phyloP scores from a whole-genome alignment of 331 rosid species.

The Quercus tomentella region DNA sequence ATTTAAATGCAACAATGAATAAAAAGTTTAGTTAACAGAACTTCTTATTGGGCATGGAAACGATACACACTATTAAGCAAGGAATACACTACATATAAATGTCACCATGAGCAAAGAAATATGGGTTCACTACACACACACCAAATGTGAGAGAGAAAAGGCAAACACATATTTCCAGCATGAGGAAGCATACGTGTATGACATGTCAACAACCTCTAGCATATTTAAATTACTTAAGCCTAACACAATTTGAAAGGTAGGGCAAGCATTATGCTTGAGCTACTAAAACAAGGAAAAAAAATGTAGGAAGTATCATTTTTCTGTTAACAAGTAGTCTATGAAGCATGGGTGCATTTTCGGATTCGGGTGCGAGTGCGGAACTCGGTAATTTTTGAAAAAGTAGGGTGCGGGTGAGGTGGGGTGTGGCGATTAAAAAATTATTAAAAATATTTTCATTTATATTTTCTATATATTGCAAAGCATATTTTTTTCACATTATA shows the following conservation, averaged over 20 bases:
- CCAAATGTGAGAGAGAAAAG: neutral
- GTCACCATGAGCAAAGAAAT: neutral
- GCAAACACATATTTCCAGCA: neutral
- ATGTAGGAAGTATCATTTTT: neutral
- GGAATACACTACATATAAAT: neutral
- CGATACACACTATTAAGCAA: neutral
- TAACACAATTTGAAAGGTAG: neutral
- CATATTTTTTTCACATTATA: too few relatives aligned
- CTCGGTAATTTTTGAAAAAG: too few relatives aligned
- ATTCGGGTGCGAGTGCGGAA: fast-evolving
- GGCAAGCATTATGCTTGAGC: neutral
- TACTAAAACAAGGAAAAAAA: neutral
- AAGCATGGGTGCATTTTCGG: too few relatives aligned
- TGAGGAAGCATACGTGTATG: neutral
- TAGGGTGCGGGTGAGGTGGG: too few relatives aligned
- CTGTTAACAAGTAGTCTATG: neutral
- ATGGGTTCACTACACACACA: neutral
- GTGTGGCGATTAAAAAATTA: too few relatives aligned
- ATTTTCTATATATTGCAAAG: too few relatives aligned
- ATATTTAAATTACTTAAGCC: neutral
- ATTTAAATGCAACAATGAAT: neutral
- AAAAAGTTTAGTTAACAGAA: neutral
- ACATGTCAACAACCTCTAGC: neutral
- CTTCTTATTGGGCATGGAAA: neutral
- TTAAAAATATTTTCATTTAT: too few relatives aligned